Evolutionary conservation across 306 rosid species (phyloP).

Genomic region (Nissolia schottii): DNA sequence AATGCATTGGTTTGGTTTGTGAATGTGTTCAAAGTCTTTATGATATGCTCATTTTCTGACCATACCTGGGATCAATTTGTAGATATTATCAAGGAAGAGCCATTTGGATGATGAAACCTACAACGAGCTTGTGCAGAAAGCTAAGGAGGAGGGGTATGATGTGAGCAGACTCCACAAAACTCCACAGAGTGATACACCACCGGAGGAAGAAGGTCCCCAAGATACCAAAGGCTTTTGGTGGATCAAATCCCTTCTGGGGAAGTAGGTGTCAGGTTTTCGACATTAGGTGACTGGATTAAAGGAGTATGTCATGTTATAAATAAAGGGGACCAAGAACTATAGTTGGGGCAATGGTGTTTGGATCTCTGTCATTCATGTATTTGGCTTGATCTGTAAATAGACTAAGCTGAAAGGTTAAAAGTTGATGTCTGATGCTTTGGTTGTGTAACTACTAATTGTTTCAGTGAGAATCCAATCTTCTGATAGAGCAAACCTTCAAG

Average conservation of each 20-base stretch:
- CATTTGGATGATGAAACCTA: constrained; percentile 60
- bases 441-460: not conserved
- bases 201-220: constrained; percentile 47
- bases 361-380: not conserved
- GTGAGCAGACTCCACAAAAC: constrained; percentile 86
- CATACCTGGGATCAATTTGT: not conserved
- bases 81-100: constrained; percentile 64
- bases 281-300: not conserved
- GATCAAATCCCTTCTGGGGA: constrained; percentile 63
- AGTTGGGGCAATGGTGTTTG: constrained; percentile 12
- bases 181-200: constrained; percentile 71
- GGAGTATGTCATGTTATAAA: not conserved
- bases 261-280: constrained; percentile 21
- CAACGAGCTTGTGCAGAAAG: constrained; percentile 57
- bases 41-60: not conserved
- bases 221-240: constrained; percentile 86
- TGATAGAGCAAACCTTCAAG: too few relatives aligned
- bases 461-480: not conserved
- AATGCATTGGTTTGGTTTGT: not conserved
- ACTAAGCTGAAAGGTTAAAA: not conserved
- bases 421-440: constrained; percentile 8
- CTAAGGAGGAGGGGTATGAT: constrained; percentile 67
- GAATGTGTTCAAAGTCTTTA: not conserved
- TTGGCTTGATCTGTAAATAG: constrained; percentile 21
- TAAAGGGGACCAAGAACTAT: too few relatives aligned